Conservation (phyloP, 169 alveolate species). For the Hepatocystis sp. region DNA sequence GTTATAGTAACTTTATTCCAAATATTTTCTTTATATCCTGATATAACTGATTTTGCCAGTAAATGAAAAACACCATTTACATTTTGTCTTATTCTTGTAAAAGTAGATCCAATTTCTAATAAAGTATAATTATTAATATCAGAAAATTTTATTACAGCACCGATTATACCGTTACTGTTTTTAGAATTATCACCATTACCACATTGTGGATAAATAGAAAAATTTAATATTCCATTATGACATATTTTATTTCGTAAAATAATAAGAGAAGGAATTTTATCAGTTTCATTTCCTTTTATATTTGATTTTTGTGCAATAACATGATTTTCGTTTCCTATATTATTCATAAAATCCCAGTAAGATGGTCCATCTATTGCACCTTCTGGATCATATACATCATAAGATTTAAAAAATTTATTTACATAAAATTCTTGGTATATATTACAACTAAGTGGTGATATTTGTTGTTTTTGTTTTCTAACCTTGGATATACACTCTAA, state of each 20-base stretch:
- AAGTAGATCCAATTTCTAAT: conserved; percentile 83
- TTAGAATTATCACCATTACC: too few species aligned
- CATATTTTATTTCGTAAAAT: conserved; percentile 85
- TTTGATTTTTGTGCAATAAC: conserved; percentile 84
- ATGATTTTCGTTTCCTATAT: conserved; percentile 86
- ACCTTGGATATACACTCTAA: conserved; percentile 84
- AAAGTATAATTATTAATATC: conserved; percentile 85
- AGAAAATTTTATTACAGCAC: conserved; percentile 82
- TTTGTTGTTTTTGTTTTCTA: conserved; percentile 78
- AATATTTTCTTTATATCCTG: conserved; percentile 74
- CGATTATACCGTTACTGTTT: conserved; percentile 85
- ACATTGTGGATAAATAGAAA: conserved; percentile 86
- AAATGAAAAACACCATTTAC: conserved; percentile 78
- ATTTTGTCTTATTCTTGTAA: conserved; percentile 83
- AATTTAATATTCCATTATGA: conserved; percentile 82
- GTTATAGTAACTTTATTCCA: conserved; percentile 84
- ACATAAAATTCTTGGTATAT: conserved; percentile 68
- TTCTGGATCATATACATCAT: conserved; percentile 31
- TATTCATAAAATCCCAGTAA: conserved; percentile 82
- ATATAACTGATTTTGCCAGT: conserved; percentile 80
- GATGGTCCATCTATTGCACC: conserved; percentile 47
- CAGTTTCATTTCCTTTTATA: conserved; percentile 46
- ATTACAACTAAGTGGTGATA: conserved; percentile 87
- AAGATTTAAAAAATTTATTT: conserved; percentile 10
- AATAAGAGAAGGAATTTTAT: conserved; percentile 80